Evolutionary conservation across 1,139 yeast species (phyloP), one percentile per base, ranked within the genome.

Genomic region (Kodamaea alishanica): DNA sequence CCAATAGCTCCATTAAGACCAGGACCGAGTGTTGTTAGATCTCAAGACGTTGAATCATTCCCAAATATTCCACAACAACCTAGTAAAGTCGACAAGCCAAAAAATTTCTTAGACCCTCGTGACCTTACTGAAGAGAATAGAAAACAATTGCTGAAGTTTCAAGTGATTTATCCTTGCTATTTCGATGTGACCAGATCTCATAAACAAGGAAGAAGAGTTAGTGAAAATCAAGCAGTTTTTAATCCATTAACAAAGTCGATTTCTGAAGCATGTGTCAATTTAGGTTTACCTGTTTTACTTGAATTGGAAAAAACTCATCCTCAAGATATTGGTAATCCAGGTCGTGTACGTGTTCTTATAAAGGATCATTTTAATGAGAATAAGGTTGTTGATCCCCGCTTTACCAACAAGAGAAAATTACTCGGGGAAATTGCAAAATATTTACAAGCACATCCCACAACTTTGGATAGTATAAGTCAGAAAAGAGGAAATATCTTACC

Each of bases 281-380:
- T 67, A 48, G 55, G 76, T 49, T 57, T 81, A 40, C 84, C 84
- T 2, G 70, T 67, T 2, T 68, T 82, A 39, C 70, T 80, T 46
- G 92, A 85, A 61, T 80, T 92, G 46, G 88, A 84, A 46, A 92
- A 89, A 63, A 65, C 84, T 3, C 98, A 92, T 62, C 98, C 98
- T 8, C 96, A 89, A 59, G 98, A 92, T 64, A 92, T 85, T 75
- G 96, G 97, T 45, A 92, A 92, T 57, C 95, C 97, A 1, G 98
- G 98, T 9, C 75, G 97, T 52, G 92, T 92, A 28, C 76, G 96
- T 50, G 85, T 89, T 15, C 65, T 79, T 35, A 51, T 85, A 30
- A 81, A 79, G 52, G 55, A 53, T 35, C 49, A 48, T 20, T 73
- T 73, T 43, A 60, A 70, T 26, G 77, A 79, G 11, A 64, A 63